Conservation (phyloP, 1,139 yeast species). For the Diutina sp. region DNA sequence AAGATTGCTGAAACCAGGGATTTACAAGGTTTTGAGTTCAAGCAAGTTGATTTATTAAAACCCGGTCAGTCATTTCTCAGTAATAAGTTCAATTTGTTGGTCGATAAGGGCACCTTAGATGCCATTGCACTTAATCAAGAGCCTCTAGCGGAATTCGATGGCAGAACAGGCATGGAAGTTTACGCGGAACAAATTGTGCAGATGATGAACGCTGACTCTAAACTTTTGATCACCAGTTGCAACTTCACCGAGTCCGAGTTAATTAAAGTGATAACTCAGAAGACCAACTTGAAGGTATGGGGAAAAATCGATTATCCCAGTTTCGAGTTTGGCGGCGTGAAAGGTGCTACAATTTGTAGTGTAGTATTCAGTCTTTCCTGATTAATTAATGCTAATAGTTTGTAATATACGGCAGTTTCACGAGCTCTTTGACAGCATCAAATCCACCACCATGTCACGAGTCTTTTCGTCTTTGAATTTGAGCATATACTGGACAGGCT, state of each 20-base stretch:
- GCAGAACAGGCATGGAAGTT: slow-evolving; percentile 40
- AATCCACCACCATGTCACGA: slow-evolving; percentile 44
- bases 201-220: slow-evolving; percentile 41
- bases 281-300: slow-evolving; percentile 37
- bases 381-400: not conserved
- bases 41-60: slow-evolving; percentile 31
- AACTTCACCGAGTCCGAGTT: slow-evolving; percentile 81
- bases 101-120: slow-evolving; percentile 93
- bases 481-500: slow-evolving; percentile 74
- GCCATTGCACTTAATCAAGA: slow-evolving; percentile 83
- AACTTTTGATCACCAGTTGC: slow-evolving; percentile 81
- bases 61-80: slow-evolving; percentile 3
- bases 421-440: slow-evolving; percentile 19
- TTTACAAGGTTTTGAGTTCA: slow-evolving; percentile 21
- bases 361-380: slow-evolving; percentile 44
- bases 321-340: slow-evolving; percentile 77
- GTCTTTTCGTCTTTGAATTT: slow-evolving; percentile 54
- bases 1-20: slow-evolving; percentile 36
- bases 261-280: slow-evolving; percentile 34
- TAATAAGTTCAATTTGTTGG: slow-evolving; percentile 51
- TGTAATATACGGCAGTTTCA: not conserved
- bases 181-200: slow-evolving; percentile 53
- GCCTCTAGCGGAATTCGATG: slow-evolving; percentile 24
- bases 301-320: slow-evolving; percentile 61
- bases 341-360: slow-evolving; percentile 81